A percentile compares a stretch with the other conserved stretches of the same genome.
Evolutionary conservation across 306 rosid genomes (phyloP).

Genomic region (Cucurbita moschata): DNA sequence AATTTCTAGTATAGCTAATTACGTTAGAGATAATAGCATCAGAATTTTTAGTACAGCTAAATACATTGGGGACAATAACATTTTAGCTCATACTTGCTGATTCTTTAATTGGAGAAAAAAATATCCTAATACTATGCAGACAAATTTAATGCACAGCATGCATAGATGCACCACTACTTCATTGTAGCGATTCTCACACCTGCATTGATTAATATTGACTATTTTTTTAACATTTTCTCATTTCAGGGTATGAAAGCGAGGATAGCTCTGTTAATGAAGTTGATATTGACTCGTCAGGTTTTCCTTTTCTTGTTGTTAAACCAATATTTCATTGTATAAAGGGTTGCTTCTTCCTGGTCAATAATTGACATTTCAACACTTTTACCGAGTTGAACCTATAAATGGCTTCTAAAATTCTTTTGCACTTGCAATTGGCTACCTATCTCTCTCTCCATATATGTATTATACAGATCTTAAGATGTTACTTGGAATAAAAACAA

Average conservation of each 20-base stretch:
- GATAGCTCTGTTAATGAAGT: constrained; percentile 51
- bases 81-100: background rate
- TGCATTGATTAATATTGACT: background rate
- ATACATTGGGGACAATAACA: background rate
- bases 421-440: background rate
- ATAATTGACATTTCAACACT: background rate
- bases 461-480: background rate
- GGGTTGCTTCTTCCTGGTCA: background rate
- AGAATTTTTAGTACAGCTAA: background rate
- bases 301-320: background rate
- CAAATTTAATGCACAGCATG: background rate
- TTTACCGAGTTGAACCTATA: background rate
- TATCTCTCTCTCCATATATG: background rate
- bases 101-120: background rate
- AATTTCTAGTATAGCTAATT: background rate
- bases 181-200: background rate
- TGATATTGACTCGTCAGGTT: constrained; percentile 39
- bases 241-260: constrained; percentile 58
- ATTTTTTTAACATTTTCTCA: background rate
- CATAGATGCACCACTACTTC: background rate
- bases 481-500: background rate
- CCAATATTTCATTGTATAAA: background rate
- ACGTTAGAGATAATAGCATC: background rate
- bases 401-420: background rate
- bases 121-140: background rate